Percentiles rank a stretch among this genome's conserved stretches.
phyloP scores from a whole-genome alignment of 1,284 basidiomycete species.

The Boletus smithii region DNA sequence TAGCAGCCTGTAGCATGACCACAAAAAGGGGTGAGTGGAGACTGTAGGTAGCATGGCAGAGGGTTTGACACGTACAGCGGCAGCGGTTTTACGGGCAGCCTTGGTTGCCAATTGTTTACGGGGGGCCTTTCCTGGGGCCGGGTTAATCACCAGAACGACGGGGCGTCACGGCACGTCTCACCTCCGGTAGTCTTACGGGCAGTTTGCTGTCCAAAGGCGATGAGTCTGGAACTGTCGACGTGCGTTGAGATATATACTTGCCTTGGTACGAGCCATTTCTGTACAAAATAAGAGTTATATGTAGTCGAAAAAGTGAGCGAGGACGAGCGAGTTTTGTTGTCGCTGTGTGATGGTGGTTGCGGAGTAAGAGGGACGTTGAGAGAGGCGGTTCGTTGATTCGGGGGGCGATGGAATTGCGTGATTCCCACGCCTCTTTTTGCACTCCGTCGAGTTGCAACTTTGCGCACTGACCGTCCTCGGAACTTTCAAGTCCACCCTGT shows the following conservation, averaged over 20 bases:
- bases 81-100: constrained; percentile 80
- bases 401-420: constrained; percentile 17
- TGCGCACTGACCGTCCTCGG: constrained; percentile 36
- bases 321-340: constrained; percentile 1
- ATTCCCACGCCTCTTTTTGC: constrained; percentile 35
- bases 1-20: constrained; percentile 52
- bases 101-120: constrained; percentile 92
- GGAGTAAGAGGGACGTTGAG: constrained; percentile 21
- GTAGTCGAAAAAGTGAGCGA: constrained; percentile 29
- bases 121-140: constrained; percentile 66
- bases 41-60: background rate
- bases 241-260: constrained; percentile 30
- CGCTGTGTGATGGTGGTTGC: constrained; percentile 32
- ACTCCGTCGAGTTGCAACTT: constrained; percentile 22
- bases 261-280: constrained; percentile 78
- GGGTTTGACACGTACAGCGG: constrained; percentile 51
- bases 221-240: constrained; percentile 7
- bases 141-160: constrained; percentile 6
- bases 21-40: constrained; percentile 14
- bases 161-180: constrained; percentile 33
- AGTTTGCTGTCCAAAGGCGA: constrained; percentile 57
- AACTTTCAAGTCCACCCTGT: constrained; percentile 25
- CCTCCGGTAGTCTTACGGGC: constrained; percentile 83
- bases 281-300: constrained; percentile 19
- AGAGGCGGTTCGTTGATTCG: constrained; percentile 27